Evolutionary conservation across 192 early-diverging fungal species (phyloP).

Genomic region (Coemansia erecta): DNA sequence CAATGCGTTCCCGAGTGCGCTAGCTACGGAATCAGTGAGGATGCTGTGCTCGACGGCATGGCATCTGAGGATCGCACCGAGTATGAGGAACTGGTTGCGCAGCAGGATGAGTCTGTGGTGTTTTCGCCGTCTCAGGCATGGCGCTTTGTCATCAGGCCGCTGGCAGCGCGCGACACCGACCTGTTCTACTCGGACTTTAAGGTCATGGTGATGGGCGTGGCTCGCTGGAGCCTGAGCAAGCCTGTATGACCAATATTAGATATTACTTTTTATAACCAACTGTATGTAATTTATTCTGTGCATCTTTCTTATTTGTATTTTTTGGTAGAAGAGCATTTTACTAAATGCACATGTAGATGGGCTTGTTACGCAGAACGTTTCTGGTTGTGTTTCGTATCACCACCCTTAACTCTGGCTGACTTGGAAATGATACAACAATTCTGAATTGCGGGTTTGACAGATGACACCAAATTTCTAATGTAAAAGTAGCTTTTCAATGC

Average conservation of each 20-base stretch:
- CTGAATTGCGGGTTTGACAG: no score
- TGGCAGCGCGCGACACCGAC: conserved; percentile 22
- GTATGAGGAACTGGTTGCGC: conserved; percentile 8
- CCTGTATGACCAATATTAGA: background rate
- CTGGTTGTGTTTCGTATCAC: no score
- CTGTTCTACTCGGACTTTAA: conserved; percentile 46
- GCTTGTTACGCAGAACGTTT: no score
- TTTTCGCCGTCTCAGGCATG: conserved; percentile 29
- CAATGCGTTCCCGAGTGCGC: background rate
- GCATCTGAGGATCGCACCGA: conserved; percentile 11
- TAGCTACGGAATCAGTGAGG: background rate
- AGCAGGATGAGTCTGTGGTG: background rate
- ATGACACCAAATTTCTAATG: no score
- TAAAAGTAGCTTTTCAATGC: no score
- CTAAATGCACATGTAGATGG: no score
- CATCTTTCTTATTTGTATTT: no score
- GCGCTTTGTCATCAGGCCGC: conserved; percentile 25
- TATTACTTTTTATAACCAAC: background rate
- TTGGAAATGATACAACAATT: no score
- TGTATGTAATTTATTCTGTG: background rate
- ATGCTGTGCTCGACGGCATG: background rate
- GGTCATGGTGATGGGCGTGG: conserved; percentile 30
- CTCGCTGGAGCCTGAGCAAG: conserved; percentile 15
- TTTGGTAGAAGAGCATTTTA: no score
- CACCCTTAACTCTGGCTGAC: no score